Conservation (phyloP, 176 grass and related monocot genomes). For the Cenchrus americanus region DNA sequence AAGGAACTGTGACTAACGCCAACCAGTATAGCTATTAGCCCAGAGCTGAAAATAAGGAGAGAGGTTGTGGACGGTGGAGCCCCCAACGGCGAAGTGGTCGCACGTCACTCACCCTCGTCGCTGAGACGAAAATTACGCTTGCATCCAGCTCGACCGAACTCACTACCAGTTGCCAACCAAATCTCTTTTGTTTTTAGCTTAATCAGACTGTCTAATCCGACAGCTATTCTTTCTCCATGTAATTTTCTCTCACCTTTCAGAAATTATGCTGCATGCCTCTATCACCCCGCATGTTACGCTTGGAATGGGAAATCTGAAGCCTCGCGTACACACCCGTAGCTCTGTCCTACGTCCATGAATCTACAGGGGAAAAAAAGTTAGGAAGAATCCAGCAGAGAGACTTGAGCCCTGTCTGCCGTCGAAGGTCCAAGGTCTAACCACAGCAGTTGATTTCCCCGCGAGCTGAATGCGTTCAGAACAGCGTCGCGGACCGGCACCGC, state of each 20-base stretch:
- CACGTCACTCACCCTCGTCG: conserved; percentile 64
- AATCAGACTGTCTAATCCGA: conserved; percentile 2
- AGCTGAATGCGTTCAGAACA: conserved; percentile 39
- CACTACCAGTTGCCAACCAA: conserved; percentile 37
- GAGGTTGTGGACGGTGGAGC: neutral
- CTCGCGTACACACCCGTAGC: neutral
- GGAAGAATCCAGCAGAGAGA: neutral
- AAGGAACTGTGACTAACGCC: neutral
- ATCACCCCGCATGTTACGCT: conserved; percentile 21
- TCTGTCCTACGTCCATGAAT: neutral
- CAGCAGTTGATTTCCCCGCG: neutral
- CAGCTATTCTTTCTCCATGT: neutral
- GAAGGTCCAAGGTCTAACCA: neutral
- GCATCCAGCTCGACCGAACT: conserved; percentile 49
- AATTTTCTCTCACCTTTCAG: neutral
- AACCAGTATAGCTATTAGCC: neutral
- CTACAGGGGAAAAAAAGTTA: neutral
- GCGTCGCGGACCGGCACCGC: neutral
- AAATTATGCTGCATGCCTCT: neutral
- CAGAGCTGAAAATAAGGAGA: neutral
- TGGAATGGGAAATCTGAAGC: neutral
- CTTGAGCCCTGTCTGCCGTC: neutral
- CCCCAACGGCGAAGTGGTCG: conserved; percentile 54
- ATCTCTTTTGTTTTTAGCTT: conserved; percentile 1
- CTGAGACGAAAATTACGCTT: conserved; percentile 44